Base-by-base conservation (phyloP, 805 yeast genomes). In the Metschnikowia borealis region DNA sequence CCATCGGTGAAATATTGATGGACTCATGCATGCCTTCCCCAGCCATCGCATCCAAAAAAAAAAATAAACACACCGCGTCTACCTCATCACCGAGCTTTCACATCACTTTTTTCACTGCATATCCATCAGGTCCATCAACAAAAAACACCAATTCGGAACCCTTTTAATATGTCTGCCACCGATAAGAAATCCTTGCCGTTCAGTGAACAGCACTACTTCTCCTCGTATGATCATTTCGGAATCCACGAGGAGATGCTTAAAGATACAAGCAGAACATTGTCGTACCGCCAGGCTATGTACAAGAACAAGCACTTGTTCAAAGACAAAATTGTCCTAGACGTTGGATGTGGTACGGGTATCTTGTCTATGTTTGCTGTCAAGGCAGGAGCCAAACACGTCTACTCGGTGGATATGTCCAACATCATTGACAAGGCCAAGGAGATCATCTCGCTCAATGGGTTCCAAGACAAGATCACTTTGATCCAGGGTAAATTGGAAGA, bases 171-270 rank as follows among this genome's bases (percentile, higher is more conserved):
- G 60, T 82, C 84, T 46, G 92, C 92, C 46, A 87, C 92, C 5
- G 85, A 83, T 55, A 84, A 84, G 62, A 63, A 73, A 33, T 51
- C 73, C n/a, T 73, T 87, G 59, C 82, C 89, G 26, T 81, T 82
- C 66, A 69, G 80, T 43, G 98, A 92, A 65, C 95, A 90, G 71
- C 98, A 92, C 69, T 94, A 94, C 71, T 94, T 94, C 74, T 79
- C 84, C 47, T 92, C 98, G 2, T 94, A 94, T 64, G 97, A 92
- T 68, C 98, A 94, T 66, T 90, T 89, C 64, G 96, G 97, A 48
- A 94, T 94, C 64, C 99, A 94, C 66, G 99, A 95, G 72, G 98
- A 92, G 71, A 94, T 94, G 99, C 82, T 94, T 62, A 96, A 94
- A 71, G 99, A 94, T 68, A 80, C 88, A 46, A 89, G 89, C 26